Percentiles rank a stretch among this genome's conserved stretches.
phyloP scores from a whole-genome alignment of 73 alveolate genomes.

The Paramecium biaurelia region DNA sequence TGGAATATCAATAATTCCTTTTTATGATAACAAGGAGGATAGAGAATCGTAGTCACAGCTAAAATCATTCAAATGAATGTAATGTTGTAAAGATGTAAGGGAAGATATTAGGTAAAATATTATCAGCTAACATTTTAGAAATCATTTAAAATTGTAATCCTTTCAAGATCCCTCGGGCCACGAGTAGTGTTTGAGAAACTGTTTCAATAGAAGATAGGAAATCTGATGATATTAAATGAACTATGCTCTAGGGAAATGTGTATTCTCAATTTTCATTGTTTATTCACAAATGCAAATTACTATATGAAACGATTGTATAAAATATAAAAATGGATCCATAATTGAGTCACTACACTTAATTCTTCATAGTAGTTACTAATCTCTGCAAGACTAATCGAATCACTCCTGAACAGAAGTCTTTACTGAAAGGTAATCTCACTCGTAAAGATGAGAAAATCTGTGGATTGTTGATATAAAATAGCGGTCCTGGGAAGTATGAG shows the following conservation, averaged over 20 bases:
- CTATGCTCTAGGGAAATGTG: neutral
- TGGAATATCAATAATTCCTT: constrained; percentile 89
- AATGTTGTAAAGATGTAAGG: constrained; percentile 39
- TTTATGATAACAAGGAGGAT: constrained; percentile 86
- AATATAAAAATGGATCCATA: constrained; percentile 45
- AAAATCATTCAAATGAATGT: neutral
- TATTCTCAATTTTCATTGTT: neutral
- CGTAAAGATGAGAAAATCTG: constrained; percentile 10
- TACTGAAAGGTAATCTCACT: neutral
- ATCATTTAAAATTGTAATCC: neutral
- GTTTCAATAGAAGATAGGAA: constrained; percentile 31
- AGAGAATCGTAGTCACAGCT: constrained; percentile 63
- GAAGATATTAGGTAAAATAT: constrained; percentile 25
- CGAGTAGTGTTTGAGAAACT: neutral
- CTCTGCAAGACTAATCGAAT: constrained; percentile 3
- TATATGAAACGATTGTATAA: constrained; percentile 5
- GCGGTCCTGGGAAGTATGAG: constrained; percentile 44
- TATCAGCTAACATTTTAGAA: neutral
- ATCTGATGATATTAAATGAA: neutral
- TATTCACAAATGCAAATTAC: neutral
- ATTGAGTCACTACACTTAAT: constrained; percentile 42
- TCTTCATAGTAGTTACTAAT: constrained; percentile 43
- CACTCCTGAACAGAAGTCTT: constrained; percentile 39
- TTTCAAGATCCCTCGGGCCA: neutral
- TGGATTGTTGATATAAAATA: neutral